Conservation (phyloP, 257 asterid species). For the Coffea canephora region DNA sequence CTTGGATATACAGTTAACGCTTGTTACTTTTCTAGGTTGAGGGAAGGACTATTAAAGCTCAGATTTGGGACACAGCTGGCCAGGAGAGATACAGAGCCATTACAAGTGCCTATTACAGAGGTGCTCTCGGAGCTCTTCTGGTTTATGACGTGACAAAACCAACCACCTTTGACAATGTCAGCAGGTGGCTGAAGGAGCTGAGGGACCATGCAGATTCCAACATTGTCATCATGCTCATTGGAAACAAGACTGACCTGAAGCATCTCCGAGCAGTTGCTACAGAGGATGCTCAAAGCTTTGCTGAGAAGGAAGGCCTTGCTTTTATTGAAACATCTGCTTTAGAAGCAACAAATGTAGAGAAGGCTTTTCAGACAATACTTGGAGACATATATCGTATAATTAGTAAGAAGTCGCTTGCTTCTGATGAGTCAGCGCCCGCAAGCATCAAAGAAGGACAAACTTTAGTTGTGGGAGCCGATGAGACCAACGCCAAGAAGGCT, state of each 20-base stretch:
- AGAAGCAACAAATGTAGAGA: slow-evolving; percentile 87
- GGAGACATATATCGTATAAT: slow-evolving; percentile 78
- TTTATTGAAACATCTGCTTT: slow-evolving; percentile 88
- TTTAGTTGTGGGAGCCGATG: slow-evolving; percentile 73
- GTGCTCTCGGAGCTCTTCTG: slow-evolving; percentile 92
- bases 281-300: slow-evolving; percentile 89
- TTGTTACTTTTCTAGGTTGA: slow-evolving; percentile 49
- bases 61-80: slow-evolving; percentile 99
- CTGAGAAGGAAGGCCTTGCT: slow-evolving; percentile 86
- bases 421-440: slow-evolving; percentile 55
- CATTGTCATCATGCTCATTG: slow-evolving; percentile 86
- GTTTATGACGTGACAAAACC: slow-evolving; percentile 93
- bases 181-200: slow-evolving; percentile 95
- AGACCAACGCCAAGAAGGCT: slow-evolving; percentile 46
- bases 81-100: slow-evolving; percentile 97
- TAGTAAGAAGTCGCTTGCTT: slow-evolving; percentile 80
- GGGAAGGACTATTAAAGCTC: slow-evolving; percentile 90
- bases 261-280: slow-evolving; percentile 89
- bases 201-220: slow-evolving; percentile 92
- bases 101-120: slow-evolving; percentile 95
- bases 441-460: slow-evolving; percentile 77
- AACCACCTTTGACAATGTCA: slow-evolving; percentile 79
- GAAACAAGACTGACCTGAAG: slow-evolving; percentile 85
- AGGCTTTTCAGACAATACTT: slow-evolving; percentile 78
- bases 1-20: background rate